phyloP scores from a whole-genome alignment of 2,329 filamentous ascomycete species.

The Pestalotiopsis sp. region DNA sequence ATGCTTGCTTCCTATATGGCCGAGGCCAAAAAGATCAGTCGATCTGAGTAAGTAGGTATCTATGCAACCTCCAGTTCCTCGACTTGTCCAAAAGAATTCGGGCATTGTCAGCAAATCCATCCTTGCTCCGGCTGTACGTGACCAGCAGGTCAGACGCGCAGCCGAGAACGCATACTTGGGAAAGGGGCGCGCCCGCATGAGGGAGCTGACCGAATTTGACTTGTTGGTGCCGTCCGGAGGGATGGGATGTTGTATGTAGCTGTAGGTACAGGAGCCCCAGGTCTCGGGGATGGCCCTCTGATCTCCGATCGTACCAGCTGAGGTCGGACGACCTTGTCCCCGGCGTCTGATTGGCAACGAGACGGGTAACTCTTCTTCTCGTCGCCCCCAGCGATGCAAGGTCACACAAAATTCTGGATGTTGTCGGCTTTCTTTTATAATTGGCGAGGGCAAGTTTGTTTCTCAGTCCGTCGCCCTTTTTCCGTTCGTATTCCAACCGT shows the following conservation, averaged over 20 bases:
- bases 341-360: constrained; percentile 7
- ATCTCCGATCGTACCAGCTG: constrained; percentile 11
- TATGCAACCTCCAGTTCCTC: too few species aligned
- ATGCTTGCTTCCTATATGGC: too few species aligned
- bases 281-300: constrained; percentile 1
- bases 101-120: background rate
- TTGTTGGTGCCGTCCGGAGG: constrained; percentile 7
- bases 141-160: background rate
- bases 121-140: background rate
- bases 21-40: too few species aligned
- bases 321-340: constrained; percentile 9
- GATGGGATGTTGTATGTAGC: background rate
- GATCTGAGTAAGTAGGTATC: too few species aligned
- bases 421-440: background rate
- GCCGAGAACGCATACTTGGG: background rate
- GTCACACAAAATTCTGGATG: background rate
- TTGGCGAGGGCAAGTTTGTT: background rate
- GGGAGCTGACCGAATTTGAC: constrained; percentile 3
- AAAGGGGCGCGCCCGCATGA: background rate
- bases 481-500: background rate
- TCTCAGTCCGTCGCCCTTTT: background rate
- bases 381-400: background rate
- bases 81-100: background rate
- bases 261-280: background rate
- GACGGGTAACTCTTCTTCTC: background rate